phyloP scores from a whole-genome alignment of 148 eudicot species.

The Chenopodium berlandieri region DNA sequence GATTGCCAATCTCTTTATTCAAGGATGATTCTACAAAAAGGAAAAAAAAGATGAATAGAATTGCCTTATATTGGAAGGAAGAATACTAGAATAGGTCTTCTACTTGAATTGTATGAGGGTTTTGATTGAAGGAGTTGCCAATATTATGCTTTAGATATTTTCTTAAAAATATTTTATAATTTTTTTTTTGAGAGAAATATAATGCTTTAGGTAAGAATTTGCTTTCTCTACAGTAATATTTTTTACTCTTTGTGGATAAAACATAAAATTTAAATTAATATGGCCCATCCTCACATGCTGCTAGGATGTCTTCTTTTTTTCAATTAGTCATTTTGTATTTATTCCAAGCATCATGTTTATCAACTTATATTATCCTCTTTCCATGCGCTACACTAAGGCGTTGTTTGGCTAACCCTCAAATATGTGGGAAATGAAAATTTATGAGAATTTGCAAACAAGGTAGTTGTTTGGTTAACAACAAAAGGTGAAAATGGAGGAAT shows the following conservation, averaged over 20 bases:
- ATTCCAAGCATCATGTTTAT: not conserved
- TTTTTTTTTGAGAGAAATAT: not conserved
- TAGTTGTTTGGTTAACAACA: too few species aligned
- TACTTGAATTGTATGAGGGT: not conserved
- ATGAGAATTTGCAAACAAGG: too few species aligned
- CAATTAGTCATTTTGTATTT: too few species aligned
- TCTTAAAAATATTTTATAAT: too few species aligned
- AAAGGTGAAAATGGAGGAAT: too few species aligned
- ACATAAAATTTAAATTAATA: slow-evolving; percentile 16
- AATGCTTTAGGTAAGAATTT: slow-evolving; percentile 16
- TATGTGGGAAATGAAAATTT: too few species aligned
- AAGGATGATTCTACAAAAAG: not conserved
- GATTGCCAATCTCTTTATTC: not conserved
- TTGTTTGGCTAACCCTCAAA: too few species aligned
- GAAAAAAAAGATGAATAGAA: too few species aligned
- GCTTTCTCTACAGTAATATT: not conserved
- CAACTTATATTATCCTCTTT: not conserved
- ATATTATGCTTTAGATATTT: slow-evolving; percentile 14
- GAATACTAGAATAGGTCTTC: not conserved
- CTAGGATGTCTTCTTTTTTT: not conserved
- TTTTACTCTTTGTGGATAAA: slow-evolving; percentile 12
- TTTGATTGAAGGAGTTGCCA: slow-evolving; percentile 2
- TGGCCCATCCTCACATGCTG: slow-evolving; percentile 26
- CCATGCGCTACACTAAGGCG: too few species aligned
- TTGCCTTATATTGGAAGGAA: not conserved